Percentiles rank a stretch among this genome's conserved stretches.
Conservation (phyloP, 73 alveolate species). For the Paramecium octaurelia region DNA sequence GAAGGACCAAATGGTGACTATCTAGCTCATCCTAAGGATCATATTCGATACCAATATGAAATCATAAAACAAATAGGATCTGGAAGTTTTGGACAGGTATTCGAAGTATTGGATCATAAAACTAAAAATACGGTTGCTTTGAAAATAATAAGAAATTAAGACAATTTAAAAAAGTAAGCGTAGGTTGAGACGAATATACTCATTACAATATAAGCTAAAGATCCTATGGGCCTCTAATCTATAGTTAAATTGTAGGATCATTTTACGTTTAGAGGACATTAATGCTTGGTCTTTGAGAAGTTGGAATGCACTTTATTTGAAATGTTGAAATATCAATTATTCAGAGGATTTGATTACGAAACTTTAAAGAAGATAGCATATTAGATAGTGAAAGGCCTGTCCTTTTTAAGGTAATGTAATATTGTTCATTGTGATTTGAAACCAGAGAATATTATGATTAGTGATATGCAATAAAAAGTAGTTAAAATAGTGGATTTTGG, state of each 20-base stretch:
- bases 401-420: conserved; percentile 53
- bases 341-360: conserved; percentile 75
- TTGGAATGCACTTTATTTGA: conserved; percentile 77
- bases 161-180: conserved; percentile 89
- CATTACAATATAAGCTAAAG: conserved; percentile 59
- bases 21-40: conserved; percentile 73
- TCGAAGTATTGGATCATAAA: conserved; percentile 89
- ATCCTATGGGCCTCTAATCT: conserved; percentile 52
- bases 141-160: conserved; percentile 89
- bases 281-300: conserved; percentile 79
- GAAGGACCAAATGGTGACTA: conserved; percentile 83
- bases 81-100: conserved; percentile 96
- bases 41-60: conserved; percentile 91
- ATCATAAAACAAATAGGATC: conserved; percentile 81
- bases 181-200: conserved; percentile 84
- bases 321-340: conserved; percentile 71
- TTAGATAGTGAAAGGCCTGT: conserved; percentile 69
- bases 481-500: conserved; percentile 88
- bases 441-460: conserved; percentile 82
- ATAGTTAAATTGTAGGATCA: conserved; percentile 64
- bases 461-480: conserved; percentile 65
- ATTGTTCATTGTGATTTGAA: conserved; percentile 86
- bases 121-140: conserved; percentile 82
- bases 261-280: conserved; percentile 71
- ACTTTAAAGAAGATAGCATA: conserved; percentile 69